A percentile compares a stretch with the other conserved stretches of the same genome.
Conservation (phyloP, 2,329 filamentous ascomycete species). For the Epichloe coenophiala region DNA sequence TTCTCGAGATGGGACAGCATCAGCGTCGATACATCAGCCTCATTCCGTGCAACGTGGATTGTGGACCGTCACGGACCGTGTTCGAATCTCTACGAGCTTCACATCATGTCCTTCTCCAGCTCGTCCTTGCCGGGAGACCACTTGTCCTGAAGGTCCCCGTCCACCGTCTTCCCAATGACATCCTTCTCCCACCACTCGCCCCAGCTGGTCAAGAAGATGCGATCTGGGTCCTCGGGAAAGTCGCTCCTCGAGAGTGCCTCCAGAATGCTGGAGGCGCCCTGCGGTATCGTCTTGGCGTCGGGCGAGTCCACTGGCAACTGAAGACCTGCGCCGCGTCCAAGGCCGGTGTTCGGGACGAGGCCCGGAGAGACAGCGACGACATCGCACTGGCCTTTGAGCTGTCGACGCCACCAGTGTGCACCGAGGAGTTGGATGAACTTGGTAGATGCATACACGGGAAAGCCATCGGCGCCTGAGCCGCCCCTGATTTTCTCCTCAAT, state of each 20-base stretch:
- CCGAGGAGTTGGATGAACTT: constrained; percentile 38
- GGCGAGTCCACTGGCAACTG: constrained; percentile 20
- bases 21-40: too few species aligned
- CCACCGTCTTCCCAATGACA: constrained; percentile 25
- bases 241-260: constrained; percentile 30
- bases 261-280: constrained; percentile 33
- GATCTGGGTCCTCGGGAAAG: constrained; percentile 35
- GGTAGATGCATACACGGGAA: constrained; percentile 25
- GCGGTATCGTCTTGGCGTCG: constrained; percentile 33
- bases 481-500: constrained; percentile 27
- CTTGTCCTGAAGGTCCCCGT: constrained; percentile 35
- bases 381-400: constrained; percentile 28
- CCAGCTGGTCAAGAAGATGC: constrained; percentile 42
- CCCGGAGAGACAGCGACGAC: constrained; percentile 42
- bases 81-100: constrained; percentile 13
- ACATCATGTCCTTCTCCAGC: constrained; percentile 27
- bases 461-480: constrained; percentile 18
- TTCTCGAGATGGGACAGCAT: too few species aligned
- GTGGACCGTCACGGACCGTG: constrained; percentile 9
- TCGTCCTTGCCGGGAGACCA: constrained; percentile 34
- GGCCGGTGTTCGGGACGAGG: constrained; percentile 33
- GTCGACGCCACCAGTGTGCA: constrained; percentile 42
- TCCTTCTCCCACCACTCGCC: constrained; percentile 41
- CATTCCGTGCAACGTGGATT: constrained; percentile 8
- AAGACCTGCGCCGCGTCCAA: constrained; percentile 20